These are phyloP conservation scores for Pseudognaphalium luteoalbum DNA, from an alignment of 129 eudicot genomes.

Conservation along the genomic window DNA sequence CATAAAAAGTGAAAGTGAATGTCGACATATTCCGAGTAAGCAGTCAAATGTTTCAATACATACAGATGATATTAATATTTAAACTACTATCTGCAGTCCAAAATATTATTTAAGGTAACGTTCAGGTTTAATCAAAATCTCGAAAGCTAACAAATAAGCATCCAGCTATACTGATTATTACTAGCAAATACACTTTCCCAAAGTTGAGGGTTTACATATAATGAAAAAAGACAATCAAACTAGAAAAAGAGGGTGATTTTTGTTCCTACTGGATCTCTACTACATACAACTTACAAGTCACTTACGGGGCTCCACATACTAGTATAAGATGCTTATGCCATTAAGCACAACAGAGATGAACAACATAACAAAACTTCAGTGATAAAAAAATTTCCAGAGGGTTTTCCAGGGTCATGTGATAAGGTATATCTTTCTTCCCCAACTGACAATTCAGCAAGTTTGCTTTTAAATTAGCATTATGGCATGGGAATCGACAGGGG, in stretches of 20 bases:
- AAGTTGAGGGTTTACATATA: background rate
- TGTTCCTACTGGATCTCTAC: constrained; percentile 15
- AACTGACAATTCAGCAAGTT: background rate
- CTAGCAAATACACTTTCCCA: background rate
- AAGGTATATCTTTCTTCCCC: background rate
- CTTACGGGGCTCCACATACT: constrained; percentile 3
- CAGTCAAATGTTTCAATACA: background rate
- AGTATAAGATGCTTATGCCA: constrained; percentile 6
- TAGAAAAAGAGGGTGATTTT: background rate
- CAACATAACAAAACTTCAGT: constrained; percentile 18
- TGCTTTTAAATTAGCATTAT: no score
- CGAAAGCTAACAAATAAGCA: constrained; percentile 18
- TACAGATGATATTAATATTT: background rate
- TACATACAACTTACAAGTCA: constrained; percentile 10
- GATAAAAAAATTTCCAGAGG: background rate
- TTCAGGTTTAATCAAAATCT: constrained; percentile 7
- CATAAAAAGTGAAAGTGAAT: constrained; percentile 14
- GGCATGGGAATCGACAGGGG: background rate
- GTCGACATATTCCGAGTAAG: constrained; percentile 1
- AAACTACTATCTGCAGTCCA: background rate
- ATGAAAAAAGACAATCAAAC: background rate
- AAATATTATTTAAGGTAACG: background rate
- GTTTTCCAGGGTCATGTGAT: background rate
- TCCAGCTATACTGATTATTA: background rate
- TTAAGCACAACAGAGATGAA: constrained; percentile 7